A percentile compares a stretch with the other conserved stretches of the same genome.
These are phyloP conservation scores for Candida incommunis DNA, from an alignment of 805 yeast species.

Conservation along the genomic window DNA sequence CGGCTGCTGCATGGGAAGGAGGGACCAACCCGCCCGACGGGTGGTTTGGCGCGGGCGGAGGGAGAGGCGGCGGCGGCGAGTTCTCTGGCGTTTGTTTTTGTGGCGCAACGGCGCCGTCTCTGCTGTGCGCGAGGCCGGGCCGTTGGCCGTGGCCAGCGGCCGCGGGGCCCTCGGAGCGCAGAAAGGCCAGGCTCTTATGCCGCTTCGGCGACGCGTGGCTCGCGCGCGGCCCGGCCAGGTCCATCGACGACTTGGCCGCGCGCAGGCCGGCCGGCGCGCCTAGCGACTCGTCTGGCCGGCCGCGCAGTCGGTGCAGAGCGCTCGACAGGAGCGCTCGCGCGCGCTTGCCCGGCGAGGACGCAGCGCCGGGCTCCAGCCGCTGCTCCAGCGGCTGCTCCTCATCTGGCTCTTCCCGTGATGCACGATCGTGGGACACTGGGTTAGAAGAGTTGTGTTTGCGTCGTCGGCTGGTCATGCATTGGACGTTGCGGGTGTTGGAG, in stretches of 20 bases:
- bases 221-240: background rate
- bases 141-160: background rate
- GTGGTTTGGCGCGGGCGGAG: too few species aligned
- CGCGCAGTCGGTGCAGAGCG: background rate
- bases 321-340: background rate
- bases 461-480: background rate
- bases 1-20: background rate
- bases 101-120: background rate
- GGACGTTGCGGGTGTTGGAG: too few species aligned
- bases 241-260: background rate
- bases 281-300: background rate
- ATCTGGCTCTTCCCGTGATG: background rate
- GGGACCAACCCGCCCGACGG: background rate
- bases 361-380: background rate
- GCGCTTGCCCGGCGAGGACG: background rate
- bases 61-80: background rate
- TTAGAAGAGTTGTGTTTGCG: background rate
- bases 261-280: background rate
- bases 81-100: background rate
- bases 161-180: background rate
- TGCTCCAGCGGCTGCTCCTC: background rate
- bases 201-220: background rate
- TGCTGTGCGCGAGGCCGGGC: too few species aligned
- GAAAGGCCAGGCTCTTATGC: background rate
- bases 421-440: background rate